phyloP scores from a whole-genome alignment of 202 grass and related monocot genomes.

The Setaria viridis region DNA sequence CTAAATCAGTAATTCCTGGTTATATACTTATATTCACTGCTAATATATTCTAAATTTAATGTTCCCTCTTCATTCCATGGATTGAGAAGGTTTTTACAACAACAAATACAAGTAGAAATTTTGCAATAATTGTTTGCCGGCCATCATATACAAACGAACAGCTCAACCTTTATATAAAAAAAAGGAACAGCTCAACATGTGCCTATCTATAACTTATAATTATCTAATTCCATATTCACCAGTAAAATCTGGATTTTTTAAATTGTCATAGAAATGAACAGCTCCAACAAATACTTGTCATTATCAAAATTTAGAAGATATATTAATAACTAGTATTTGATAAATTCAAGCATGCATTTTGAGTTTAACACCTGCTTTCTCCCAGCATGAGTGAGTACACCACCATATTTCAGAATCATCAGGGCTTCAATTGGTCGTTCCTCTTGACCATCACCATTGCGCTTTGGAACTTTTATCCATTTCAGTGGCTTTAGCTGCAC shows the following conservation, averaged over 20 bases:
- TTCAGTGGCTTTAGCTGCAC: constrained; percentile 96
- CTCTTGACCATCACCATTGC: constrained; percentile 78
- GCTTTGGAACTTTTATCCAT: constrained; percentile 89
- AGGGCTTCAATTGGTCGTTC: constrained; percentile 92
- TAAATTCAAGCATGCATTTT: not conserved
- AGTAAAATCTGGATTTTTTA: constrained; percentile 11
- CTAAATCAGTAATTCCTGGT: constrained; percentile 9
- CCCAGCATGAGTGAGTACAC: constrained; percentile 98
- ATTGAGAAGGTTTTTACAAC: not conserved
- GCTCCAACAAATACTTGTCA: constrained; percentile 3
- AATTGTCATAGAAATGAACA: constrained; percentile 36
- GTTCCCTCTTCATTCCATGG: not conserved
- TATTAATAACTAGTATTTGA: constrained; percentile 10
- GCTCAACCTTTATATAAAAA: not conserved
- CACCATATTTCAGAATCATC: constrained; percentile 99
- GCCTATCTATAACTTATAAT: constrained; percentile 1
- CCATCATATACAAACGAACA: not conserved
- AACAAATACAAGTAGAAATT: constrained; percentile 23
- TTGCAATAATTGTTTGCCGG: constrained; percentile 18
- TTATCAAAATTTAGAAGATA: constrained; percentile 19
- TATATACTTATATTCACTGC: constrained; percentile 12
- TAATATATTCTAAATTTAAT: constrained; percentile 18
- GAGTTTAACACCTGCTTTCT: constrained; percentile 86
- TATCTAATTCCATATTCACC: not conserved
- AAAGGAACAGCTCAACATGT: not conserved